Evolutionary conservation across 305 asterid species (phyloP).

Genomic region (Fraxinus floribunda): DNA sequence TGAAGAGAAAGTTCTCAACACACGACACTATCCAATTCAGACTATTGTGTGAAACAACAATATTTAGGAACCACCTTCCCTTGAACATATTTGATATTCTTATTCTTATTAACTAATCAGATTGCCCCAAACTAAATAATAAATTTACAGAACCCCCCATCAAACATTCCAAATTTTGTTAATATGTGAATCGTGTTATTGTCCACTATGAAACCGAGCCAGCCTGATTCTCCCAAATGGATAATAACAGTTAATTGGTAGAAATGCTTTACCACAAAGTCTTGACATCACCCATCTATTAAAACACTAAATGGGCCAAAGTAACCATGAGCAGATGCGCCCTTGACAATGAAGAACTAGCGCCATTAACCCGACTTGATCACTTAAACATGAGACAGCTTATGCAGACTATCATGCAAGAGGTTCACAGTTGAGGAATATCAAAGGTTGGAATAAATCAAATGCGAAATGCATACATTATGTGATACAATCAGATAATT

Average conservation of each 20-base stretch:
- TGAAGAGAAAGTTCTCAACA: background rate
- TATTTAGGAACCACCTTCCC: background rate
- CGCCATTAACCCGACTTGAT: slow-evolving; percentile 15
- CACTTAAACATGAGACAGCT: background rate
- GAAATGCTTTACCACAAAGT: background rate
- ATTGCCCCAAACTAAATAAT: background rate
- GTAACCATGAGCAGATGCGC: slow-evolving; percentile 1
- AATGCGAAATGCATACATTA: background rate
- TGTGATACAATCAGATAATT: background rate
- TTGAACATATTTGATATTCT: background rate
- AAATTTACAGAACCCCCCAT: background rate
- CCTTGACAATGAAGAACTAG: slow-evolving; percentile 11
- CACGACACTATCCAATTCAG: background rate
- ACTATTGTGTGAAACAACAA: background rate
- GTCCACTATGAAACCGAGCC: background rate
- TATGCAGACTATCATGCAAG: slow-evolving; percentile 12
- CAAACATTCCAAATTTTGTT: background rate
- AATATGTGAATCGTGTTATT: background rate
- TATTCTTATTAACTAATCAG: background rate
- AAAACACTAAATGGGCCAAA: slow-evolving; percentile 3
- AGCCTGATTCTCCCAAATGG: background rate
- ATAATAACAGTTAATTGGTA: background rate
- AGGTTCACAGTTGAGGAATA: background rate
- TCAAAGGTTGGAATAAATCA: background rate
- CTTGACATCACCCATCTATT: slow-evolving; percentile 20